Conservation (phyloP, 2,329 filamentous ascomycete species). For the Dactylella cylindrospora region DNA sequence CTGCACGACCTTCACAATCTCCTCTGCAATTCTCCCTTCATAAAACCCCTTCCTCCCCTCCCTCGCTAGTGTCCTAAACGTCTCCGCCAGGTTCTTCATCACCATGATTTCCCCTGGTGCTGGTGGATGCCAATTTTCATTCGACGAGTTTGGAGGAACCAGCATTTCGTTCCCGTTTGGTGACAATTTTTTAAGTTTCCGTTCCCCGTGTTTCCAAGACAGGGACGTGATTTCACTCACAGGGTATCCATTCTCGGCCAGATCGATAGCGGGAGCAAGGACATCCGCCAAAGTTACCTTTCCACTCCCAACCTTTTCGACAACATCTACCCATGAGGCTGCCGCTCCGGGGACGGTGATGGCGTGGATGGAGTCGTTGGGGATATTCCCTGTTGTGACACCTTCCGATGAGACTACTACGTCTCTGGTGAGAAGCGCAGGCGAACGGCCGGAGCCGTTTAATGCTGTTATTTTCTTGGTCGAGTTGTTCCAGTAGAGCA, state of each 20-base stretch:
- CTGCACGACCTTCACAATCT: conserved; percentile 74
- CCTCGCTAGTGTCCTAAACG: conserved; percentile 74
- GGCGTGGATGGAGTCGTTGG: conserved; percentile 73
- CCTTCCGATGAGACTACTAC: conserved; percentile 58
- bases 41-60: conserved; percentile 93
- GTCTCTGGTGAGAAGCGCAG: conserved; percentile 67
- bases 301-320: conserved; percentile 86
- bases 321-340: conserved; percentile 87
- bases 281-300: conserved; percentile 76
- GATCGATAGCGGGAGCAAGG: conserved; percentile 75
- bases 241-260: conserved; percentile 86
- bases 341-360: conserved; percentile 88
- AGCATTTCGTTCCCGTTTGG: conserved; percentile 87
- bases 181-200: conserved; percentile 68
- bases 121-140: conserved; percentile 72
- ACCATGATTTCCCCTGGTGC: conserved; percentile 82
- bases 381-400: conserved; percentile 59
- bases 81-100: conserved; percentile 76
- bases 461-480: conserved; percentile 79
- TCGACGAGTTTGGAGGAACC: conserved; percentile 52
- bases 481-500: conserved; percentile 83
- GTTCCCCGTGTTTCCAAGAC: conserved; percentile 69
- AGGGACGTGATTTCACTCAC: conserved; percentile 75
- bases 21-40: conserved; percentile 76
- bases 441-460: conserved; percentile 89